A percentile compares a stretch with the other conserved stretches of the same genome.
phyloP scores from a whole-genome alignment of 139 green algal genomes.

The Chlorella sp. region DNA sequence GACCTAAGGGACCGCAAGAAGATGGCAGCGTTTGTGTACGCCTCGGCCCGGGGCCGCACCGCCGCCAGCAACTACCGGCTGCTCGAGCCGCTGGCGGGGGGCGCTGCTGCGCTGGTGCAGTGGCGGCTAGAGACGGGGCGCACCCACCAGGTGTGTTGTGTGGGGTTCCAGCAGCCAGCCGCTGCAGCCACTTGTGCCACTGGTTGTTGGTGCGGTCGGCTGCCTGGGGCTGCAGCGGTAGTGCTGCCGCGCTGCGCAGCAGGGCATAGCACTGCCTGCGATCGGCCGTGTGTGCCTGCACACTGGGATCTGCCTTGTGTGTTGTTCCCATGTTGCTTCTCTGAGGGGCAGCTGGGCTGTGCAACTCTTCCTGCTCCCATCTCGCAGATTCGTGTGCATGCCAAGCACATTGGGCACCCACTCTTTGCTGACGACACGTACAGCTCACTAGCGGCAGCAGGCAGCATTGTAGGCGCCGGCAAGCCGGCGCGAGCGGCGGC shows the following conservation, averaged over 20 bases:
- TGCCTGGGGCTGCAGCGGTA: too few species aligned
- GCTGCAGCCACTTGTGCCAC: too few species aligned
- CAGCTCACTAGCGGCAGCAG: constrained; percentile 42
- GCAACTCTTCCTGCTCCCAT: too few species aligned
- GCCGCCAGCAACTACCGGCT: constrained; percentile 86
- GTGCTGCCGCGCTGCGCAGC: too few species aligned
- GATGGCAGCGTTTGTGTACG: constrained; percentile 76
- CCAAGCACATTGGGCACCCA: constrained; percentile 85
- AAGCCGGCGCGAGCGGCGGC: not conserved
- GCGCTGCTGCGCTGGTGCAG: constrained; percentile 81
- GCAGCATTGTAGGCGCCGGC: constrained; percentile 27
- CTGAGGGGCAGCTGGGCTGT: not conserved
- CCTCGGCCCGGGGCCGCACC: constrained; percentile 58
- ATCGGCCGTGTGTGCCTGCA: too few species aligned
- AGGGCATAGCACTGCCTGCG: too few species aligned
- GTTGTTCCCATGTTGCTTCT: too few species aligned
- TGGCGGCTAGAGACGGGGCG: constrained; percentile 96
- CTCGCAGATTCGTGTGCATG: constrained; percentile 93
- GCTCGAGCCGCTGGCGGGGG: constrained; percentile 72
- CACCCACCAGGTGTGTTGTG: constrained; percentile 79
- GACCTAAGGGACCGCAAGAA: constrained; percentile 78
- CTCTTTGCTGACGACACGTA: constrained; percentile 94
- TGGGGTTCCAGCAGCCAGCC: too few species aligned
- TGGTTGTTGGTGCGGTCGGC: too few species aligned
- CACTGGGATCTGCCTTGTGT: too few species aligned